These are phyloP conservation scores for Rhododendron williamsianum DNA, from an alignment of 148 eudicot genomes.

Conservation along the genomic window DNA sequence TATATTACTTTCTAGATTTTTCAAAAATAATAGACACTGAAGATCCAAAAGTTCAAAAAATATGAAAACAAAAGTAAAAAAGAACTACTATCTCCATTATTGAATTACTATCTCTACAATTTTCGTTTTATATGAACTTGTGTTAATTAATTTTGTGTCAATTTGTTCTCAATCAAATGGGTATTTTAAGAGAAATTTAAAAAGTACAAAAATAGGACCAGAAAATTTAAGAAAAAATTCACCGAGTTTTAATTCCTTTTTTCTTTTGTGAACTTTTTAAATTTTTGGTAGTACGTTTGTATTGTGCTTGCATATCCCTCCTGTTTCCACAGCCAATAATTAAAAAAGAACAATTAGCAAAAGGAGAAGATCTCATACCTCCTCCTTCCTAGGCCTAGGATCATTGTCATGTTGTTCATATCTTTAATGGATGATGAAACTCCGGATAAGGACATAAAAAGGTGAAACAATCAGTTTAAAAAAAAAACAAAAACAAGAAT, in stretches of 20 bases:
- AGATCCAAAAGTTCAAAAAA: not conserved
- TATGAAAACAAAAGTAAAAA: too few relatives aligned
- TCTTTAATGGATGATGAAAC: not conserved
- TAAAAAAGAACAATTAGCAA: not conserved
- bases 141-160: too few relatives aligned
- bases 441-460: not conserved
- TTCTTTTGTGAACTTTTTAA: not conserved
- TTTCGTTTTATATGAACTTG: not conserved
- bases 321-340: too few relatives aligned
- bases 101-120: not conserved
- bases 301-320: too few relatives aligned
- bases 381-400: not conserved
- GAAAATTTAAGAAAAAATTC: too few relatives aligned
- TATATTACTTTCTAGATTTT: too few relatives aligned
- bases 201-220: not conserved
- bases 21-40: not conserved
- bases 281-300: too few relatives aligned
- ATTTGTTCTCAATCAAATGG: too few relatives aligned
- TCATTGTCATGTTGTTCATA: not conserved
- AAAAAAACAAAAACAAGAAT: too few relatives aligned
- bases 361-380: not conserved
- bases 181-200: not conserved
- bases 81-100: not conserved
- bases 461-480: not conserved
- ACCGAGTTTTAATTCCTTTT: not conserved